phyloP scores from a whole-genome alignment of 179 eudicot genomes.

The Monotropa hypopitys region DNA sequence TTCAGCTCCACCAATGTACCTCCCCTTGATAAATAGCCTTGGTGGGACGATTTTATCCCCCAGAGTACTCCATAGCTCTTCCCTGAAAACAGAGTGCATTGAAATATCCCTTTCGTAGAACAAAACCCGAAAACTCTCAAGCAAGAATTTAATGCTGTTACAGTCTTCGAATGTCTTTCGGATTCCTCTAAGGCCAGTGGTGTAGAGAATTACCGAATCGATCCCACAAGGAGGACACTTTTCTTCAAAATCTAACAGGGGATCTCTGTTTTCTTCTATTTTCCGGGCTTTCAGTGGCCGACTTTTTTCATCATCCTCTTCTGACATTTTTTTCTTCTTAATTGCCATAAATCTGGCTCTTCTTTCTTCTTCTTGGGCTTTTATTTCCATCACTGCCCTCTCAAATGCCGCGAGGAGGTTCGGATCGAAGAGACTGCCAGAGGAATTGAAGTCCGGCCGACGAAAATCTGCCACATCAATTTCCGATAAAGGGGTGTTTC shows the following conservation, averaged over 20 bases:
- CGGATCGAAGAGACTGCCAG: slow-evolving; percentile 54
- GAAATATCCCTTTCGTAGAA: slow-evolving; percentile 72
- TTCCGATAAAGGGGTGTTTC: slow-evolving; percentile 22
- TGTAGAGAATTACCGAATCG: slow-evolving; percentile 60
- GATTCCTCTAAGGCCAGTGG: slow-evolving; percentile 71
- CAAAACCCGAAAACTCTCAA: slow-evolving; percentile 47
- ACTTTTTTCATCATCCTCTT: background rate
- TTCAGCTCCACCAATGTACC: slow-evolving; percentile 88
- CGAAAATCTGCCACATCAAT: slow-evolving; percentile 31
- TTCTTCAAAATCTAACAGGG: slow-evolving; percentile 31
- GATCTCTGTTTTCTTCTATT: slow-evolving; percentile 16
- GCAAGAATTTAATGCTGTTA: slow-evolving; percentile 45
- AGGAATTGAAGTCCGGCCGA: slow-evolving; percentile 57
- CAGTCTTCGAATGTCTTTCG: slow-evolving; percentile 88
- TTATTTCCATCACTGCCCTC: slow-evolving; percentile 43
- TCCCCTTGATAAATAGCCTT: slow-evolving; percentile 65
- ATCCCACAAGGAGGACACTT: slow-evolving; percentile 67
- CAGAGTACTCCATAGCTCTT: slow-evolving; percentile 59
- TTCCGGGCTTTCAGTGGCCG: slow-evolving; percentile 27
- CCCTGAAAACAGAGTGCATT: slow-evolving; percentile 55
- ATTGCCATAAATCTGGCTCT: slow-evolving; percentile 14
- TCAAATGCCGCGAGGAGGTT: slow-evolving; percentile 53
- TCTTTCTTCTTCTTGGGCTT: slow-evolving; percentile 28
- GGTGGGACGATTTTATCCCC: slow-evolving; percentile 64
- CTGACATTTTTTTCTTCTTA: slow-evolving; percentile 11